phyloP scores from a whole-genome alignment of 352 stramenopile genomes.

The Globisporangium spinosum region DNA sequence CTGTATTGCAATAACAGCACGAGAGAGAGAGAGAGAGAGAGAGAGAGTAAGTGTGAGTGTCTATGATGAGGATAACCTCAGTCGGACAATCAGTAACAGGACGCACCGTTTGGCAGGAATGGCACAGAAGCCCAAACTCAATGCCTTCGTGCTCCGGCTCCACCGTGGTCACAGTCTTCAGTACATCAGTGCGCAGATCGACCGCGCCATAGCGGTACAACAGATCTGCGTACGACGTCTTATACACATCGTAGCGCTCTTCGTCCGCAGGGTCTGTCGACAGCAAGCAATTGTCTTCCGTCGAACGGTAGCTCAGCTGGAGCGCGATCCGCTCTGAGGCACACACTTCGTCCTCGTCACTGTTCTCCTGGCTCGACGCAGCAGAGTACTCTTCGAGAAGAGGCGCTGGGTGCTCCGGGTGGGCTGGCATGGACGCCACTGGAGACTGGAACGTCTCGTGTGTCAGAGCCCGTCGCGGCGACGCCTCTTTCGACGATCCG shows the following conservation, averaged over 20 bases:
- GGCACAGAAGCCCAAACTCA: slow-evolving; percentile 60
- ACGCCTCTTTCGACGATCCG: slow-evolving; percentile 31
- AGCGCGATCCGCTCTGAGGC: slow-evolving; percentile 48
- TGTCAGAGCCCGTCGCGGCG: slow-evolving; percentile 34
- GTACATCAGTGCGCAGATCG: slow-evolving; percentile 61
- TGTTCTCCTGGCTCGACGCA: slow-evolving; percentile 3
- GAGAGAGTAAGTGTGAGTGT: background rate
- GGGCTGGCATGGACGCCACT: slow-evolving; percentile 24
- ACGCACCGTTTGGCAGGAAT: slow-evolving; percentile 55
- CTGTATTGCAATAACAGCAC: slow-evolving; percentile 24
- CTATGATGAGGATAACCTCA: background rate
- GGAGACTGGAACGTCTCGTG: slow-evolving; percentile 52
- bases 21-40: background rate
- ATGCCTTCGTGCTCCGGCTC: slow-evolving; percentile 46
- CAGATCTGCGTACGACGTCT: slow-evolving; percentile 73
- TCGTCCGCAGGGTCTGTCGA: slow-evolving; percentile 48
- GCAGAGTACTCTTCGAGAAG: slow-evolving; percentile 6
- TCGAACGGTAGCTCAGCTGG: slow-evolving; percentile 37
- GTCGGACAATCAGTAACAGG: background rate
- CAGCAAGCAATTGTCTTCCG: slow-evolving; percentile 43
- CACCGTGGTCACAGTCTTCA: slow-evolving; percentile 49
- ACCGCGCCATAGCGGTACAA: slow-evolving; percentile 80
- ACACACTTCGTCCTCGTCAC: slow-evolving; percentile 28
- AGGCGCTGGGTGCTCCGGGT: slow-evolving; percentile 3
- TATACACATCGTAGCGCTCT: slow-evolving; percentile 77